Evolutionary conservation across 2,329 filamentous ascomycete species (phyloP), one percentile per base, ranked within the genome.

Genomic region (Colletotrichum musicola): DNA sequence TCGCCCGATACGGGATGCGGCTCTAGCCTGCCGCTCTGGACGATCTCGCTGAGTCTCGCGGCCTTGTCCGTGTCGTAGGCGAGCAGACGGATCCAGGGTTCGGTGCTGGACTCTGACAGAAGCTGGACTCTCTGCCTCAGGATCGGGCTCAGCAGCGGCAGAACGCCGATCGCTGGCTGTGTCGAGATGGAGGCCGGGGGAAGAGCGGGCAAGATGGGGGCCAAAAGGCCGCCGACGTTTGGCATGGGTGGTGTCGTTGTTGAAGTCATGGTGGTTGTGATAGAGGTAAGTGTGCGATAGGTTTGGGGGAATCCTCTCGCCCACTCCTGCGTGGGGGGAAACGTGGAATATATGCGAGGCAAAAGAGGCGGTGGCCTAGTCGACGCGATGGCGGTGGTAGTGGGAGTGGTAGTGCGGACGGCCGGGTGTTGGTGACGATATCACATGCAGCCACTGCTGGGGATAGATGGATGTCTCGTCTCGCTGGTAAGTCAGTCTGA

Each of bases 1-100:
- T 95, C 92, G 62, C 92, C 93, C 2, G 92, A 94, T 4, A 92
- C 89, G 3, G 93, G 93, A 74, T 96, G 93, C n/a, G 92, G 92
- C 77, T 95, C 92, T 38, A 95, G 82, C 53, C 85, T 81, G 61
- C 92, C 88, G 64, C 86, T 85, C 72, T 86, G 85, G 38, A 89
- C 89, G 14, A 91, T 81, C 66, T 88, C 82, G n/a, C 86, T 83
- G 18, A 95, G 83, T 71, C 83, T 86, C 50, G 87, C 81, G 3
- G 84, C 82, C 71, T 86, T 85, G 71, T 85, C 78, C 7, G 83
- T 74, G 74, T 92, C 88, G 82, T 93, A 95, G 75, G 89, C 91
- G 25, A 95, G 84, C 38, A 95, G 83, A 1, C 88, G 85, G 16
- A 95, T 86, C 92, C 93, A 95, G 60, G 91, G 88, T 42, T 91